Percentiles rank a stretch among this genome's conserved stretches.
phyloP scores from a whole-genome alignment of 192 early-diverging fungal genomes.

The Coemansia sp. region DNA sequence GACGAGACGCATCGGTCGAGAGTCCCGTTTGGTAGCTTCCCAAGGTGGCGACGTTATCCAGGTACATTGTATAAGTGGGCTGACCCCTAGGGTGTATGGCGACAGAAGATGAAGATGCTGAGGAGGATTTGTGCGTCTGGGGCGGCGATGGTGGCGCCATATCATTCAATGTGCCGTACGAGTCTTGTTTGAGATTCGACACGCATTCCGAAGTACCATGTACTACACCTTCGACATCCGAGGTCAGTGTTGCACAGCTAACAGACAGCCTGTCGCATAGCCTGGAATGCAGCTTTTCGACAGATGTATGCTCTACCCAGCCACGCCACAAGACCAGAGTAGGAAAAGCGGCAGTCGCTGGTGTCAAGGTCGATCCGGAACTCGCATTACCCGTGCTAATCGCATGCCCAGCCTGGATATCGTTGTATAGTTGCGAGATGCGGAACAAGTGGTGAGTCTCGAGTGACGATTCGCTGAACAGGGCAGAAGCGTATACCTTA shows the following conservation, averaged over 20 bases:
- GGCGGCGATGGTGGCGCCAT: constrained; percentile 31
- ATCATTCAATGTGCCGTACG: neutral
- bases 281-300: constrained; percentile 23
- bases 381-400: neutral
- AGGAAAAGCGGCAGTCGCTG: constrained; percentile 16
- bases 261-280: constrained; percentile 23
- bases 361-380: neutral
- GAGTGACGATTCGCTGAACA: constrained; percentile 38
- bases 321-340: constrained; percentile 39
- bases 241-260: neutral
- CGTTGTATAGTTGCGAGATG: constrained; percentile 35
- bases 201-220: neutral
- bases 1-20: constrained; percentile 19
- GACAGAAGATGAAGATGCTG: constrained; percentile 3
- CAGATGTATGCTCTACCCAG: constrained; percentile 36
- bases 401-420: constrained; percentile 28
- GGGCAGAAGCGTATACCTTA: constrained; percentile 24
- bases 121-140: constrained; percentile 25
- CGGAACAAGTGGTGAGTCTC: constrained; percentile 49
- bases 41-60: constrained; percentile 29
- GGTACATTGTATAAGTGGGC: constrained; percentile 17
- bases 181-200: neutral
- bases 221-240: neutral
- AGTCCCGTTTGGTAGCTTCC: constrained; percentile 27
- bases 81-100: constrained; percentile 4